Evolutionary conservation across 768 basidiomycete genomes (phyloP), one percentile per base, ranked within the genome.

Genomic region (Lentinula lateritia): DNA sequence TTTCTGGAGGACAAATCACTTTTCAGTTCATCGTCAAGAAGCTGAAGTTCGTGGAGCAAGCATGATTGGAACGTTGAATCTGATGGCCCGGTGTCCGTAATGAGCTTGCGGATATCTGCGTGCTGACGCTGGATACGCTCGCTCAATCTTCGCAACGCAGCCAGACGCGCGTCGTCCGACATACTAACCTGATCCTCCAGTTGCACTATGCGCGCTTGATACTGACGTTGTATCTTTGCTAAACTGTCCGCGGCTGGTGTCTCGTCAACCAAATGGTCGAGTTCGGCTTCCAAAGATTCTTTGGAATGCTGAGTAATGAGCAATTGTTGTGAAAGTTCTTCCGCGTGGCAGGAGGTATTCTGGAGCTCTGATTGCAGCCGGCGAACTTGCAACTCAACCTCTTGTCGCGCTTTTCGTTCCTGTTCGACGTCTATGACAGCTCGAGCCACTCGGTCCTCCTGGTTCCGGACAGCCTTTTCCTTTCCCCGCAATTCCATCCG

Each of bases 51-150:
- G 35, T 78, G 80, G 23, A 90, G 74, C 5, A 91, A 72, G 16
- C 83, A 80, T 20, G 79, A 75, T 54, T 87, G 84, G 78, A 90
- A 86, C 4, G 78, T 74, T 38, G 81, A 80, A 62, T 89, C 89
- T 42, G 79, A 77, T 8, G 86, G 81, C 10, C 78, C 79, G 54
- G 78, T 81, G 50, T 76, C 76, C 74, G 82, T 76, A 58, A 90
- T 82, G 23, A 90, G 75, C n/a, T 82, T 77, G 5, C 88, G 83
- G 45, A 91, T 81, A 63, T 91, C 89, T n/a, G 81, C 80, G 67
- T 89, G 88, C 58, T 90, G 88, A 15, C 79, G 80, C 65, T 85
- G 84, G 35, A 90, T 80, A 50, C 80, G 83, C 41, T 84, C 83
- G 65, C 79, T 83, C 65, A 89, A 85, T n/a, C 38, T 41, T 64